Evolutionary conservation across 345 rosid genomes (phyloP).

Genomic region (Dipteronia dyeriana): DNA sequence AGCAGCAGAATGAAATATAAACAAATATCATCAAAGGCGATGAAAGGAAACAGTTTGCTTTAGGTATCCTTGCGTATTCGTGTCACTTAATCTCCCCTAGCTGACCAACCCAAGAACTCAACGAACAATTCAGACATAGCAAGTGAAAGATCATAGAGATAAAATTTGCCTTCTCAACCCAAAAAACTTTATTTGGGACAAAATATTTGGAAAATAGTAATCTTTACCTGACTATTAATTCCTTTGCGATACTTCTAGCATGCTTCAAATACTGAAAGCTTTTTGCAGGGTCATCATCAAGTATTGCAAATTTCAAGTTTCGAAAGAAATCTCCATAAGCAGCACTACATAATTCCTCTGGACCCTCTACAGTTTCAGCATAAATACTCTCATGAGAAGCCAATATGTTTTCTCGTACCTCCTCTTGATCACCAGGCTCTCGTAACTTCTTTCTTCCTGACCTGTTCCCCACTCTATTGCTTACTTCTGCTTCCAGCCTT

Average conservation of each 20-base stretch:
- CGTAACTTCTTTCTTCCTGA: conserved; percentile 9
- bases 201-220: background rate
- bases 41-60: background rate
- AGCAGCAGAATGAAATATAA: background rate
- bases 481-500: conserved; percentile 60
- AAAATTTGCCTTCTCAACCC: background rate
- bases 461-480: conserved; percentile 37
- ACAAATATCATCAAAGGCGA: background rate
- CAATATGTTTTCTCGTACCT: conserved; percentile 17
- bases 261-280: conserved; percentile 39
- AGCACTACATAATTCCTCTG: conserved; percentile 30
- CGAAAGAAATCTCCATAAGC: conserved; percentile 44
- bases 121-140: background rate
- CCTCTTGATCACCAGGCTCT: conserved; percentile 25
- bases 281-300: conserved; percentile 37
- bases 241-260: conserved; percentile 52
- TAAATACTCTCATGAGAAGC: conserved; percentile 9
- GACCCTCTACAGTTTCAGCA: conserved; percentile 18
- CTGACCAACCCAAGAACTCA: background rate
- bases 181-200: background rate
- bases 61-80: background rate
- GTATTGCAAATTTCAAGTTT: conserved; percentile 44
- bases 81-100: background rate
- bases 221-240: conserved; percentile 28
- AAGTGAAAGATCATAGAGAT: background rate